These are phyloP conservation scores for Clarireedia sp. DNA, from an alignment of 2,329 filamentous ascomycete genomes.

Conservation along the genomic window DNA sequence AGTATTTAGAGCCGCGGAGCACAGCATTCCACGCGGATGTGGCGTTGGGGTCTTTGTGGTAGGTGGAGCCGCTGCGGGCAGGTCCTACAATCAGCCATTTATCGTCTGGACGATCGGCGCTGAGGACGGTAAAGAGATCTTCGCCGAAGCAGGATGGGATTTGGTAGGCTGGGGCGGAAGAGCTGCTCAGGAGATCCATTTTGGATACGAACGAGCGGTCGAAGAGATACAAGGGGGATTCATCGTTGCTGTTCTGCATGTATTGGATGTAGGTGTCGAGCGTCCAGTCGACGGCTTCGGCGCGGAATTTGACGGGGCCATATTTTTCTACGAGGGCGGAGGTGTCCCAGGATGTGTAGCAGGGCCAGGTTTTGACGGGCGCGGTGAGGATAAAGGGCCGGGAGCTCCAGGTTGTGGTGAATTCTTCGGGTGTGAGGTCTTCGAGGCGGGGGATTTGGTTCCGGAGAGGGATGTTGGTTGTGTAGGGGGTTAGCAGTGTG, in stretches of 20 bases:
- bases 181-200: constrained; percentile 61
- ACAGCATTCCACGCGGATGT: constrained; percentile 92
- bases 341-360: constrained; percentile 65
- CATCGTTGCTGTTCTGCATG: constrained; percentile 71
- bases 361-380: constrained; percentile 75
- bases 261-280: constrained; percentile 75
- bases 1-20: constrained; percentile 84
- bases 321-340: constrained; percentile 59
- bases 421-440: constrained; percentile 64
- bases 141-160: constrained; percentile 76
- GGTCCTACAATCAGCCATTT: constrained; percentile 92
- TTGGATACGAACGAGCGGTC: constrained; percentile 82
- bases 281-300: constrained; percentile 90
- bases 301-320: constrained; percentile 63
- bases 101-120: constrained; percentile 71
- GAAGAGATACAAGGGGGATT: constrained; percentile 88
- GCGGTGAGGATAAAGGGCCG: constrained; percentile 80
- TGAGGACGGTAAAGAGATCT: constrained; percentile 77
- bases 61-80: constrained; percentile 80
- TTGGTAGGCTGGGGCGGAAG: constrained; percentile 54
- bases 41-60: constrained; percentile 75
- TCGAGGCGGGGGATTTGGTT: constrained; percentile 68
- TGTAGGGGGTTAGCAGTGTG: constrained; percentile 58
- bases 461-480: constrained; percentile 58
- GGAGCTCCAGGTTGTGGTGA: constrained; percentile 66